Conservation (phyloP, 2,329 filamentous ascomycete species). For the Hansfordia pulvinata region DNA sequence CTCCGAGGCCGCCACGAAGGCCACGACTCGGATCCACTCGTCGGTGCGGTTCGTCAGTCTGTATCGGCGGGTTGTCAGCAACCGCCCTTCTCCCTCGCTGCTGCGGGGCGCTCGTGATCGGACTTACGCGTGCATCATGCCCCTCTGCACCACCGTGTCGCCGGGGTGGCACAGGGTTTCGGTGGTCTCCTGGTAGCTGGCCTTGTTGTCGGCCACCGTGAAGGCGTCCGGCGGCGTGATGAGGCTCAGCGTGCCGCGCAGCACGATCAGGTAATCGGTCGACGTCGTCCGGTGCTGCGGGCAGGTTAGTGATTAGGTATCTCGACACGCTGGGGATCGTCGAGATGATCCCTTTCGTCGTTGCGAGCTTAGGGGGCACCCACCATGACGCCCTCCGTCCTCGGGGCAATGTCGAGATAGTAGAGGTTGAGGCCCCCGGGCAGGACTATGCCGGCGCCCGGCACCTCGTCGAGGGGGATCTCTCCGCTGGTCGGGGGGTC, state of each 20-base stretch:
- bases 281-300: slow-evolving; percentile 17
- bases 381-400: slow-evolving; percentile 13
- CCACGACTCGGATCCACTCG: slow-evolving; percentile 13
- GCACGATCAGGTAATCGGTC: slow-evolving; percentile 16
- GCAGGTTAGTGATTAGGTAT: slow-evolving; percentile 1
- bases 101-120: too few species aligned
- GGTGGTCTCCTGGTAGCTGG: slow-evolving; percentile 10
- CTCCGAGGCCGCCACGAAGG: slow-evolving; percentile 10
- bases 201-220: slow-evolving; percentile 10
- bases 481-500: slow-evolving; percentile 7
- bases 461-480: slow-evolving; percentile 12
- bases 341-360: too few species aligned
- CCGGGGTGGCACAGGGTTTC: slow-evolving; percentile 14
- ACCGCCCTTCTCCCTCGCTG: too few species aligned
- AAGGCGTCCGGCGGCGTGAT: slow-evolving; percentile 12
- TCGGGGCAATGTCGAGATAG: slow-evolving; percentile 15
- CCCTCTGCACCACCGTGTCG: slow-evolving; percentile 16
- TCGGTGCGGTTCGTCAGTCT: slow-evolving; percentile 15
- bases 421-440: slow-evolving; percentile 17
- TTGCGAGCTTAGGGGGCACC: slow-evolving; percentile 2
- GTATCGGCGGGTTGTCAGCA: slow-evolving; percentile 1
- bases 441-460: slow-evolving; percentile 16
- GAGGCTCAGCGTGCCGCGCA: slow-evolving; percentile 14
- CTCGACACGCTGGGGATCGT: too few species aligned
- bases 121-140: slow-evolving; percentile 19